These are phyloP conservation scores for Suillus placidus DNA, from an alignment of 768 basidiomycete genomes.

Conservation along the genomic window DNA sequence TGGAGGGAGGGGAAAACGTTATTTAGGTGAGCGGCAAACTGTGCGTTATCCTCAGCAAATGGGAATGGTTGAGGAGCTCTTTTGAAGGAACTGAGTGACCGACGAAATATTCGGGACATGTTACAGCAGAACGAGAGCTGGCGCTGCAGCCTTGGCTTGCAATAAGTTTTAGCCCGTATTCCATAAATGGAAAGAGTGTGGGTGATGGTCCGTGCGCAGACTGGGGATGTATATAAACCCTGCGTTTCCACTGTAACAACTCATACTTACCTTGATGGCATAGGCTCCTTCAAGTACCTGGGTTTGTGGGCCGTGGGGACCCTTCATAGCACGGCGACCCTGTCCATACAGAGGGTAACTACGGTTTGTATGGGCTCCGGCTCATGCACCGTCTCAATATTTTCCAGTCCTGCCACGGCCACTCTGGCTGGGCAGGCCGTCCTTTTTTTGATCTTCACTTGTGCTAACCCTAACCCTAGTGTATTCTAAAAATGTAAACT, in stretches of 20 bases:
- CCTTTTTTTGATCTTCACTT: constrained; percentile 25
- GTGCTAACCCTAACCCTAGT: constrained; percentile 35
- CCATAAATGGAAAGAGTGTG: not conserved
- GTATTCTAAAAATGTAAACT: not conserved
- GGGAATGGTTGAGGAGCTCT: not conserved
- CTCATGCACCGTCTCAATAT: constrained; percentile 81
- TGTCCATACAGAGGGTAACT: constrained; percentile 50
- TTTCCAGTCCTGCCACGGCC: constrained; percentile 71
- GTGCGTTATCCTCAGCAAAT: constrained; percentile 22
- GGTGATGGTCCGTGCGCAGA: constrained; percentile 28
- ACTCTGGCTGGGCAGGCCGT: constrained; percentile 53
- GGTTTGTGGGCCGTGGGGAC: constrained; percentile 58
- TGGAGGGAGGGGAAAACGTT: constrained; percentile 64
- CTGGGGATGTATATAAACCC: constrained; percentile 14
- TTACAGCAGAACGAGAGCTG: not conserved
- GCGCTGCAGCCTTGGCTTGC: not conserved
- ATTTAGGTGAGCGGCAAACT: constrained; percentile 58
- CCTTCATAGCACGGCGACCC: constrained; percentile 59
- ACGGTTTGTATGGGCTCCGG: constrained; percentile 61
- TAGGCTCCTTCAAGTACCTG: constrained; percentile 53
- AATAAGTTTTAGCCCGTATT: not conserved
- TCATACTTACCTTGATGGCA: constrained; percentile 73
- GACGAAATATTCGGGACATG: constrained; percentile 7
- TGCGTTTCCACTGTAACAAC: accelerated
- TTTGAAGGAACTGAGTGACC: constrained; percentile 2